These are phyloP conservation scores for Dianthus caryophyllus DNA, from an alignment of 148 eudicot genomes.

Conservation along the genomic window DNA sequence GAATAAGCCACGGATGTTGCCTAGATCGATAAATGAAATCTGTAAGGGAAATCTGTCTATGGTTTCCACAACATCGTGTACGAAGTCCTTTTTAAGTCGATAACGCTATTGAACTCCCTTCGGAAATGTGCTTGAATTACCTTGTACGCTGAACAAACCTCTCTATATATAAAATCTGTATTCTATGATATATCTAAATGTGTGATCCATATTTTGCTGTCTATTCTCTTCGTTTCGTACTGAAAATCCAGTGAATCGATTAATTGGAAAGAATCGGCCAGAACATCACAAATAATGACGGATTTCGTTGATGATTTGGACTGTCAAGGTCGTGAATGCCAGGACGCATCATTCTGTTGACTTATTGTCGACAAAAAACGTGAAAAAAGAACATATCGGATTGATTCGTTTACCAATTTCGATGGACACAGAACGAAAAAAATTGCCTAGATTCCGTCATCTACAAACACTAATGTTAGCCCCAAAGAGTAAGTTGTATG, in stretches of 20 bases:
- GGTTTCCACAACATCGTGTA: background rate
- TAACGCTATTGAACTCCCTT: no score
- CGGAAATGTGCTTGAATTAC: background rate
- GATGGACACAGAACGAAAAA: background rate
- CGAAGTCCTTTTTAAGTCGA: background rate
- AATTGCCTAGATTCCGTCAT: background rate
- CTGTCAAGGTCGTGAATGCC: background rate
- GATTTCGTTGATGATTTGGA: background rate
- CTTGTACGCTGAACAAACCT: background rate
- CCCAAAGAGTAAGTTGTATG: conserved; percentile 11
- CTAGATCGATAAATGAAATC: background rate
- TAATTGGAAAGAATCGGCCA: background rate
- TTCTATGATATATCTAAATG: background rate
- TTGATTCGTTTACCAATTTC: background rate
- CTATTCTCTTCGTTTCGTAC: background rate
- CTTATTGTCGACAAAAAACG: background rate
- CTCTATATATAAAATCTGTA: conserved; percentile 2
- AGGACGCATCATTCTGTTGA: conserved; percentile 5
- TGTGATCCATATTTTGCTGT: background rate
- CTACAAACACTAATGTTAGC: background rate
- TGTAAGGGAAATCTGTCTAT: background rate
- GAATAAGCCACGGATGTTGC: conserved; percentile 11
- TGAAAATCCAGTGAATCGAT: background rate
- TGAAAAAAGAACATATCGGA: background rate
- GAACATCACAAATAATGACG: background rate